Base-by-base conservation (phyloP, 176 grass and related monocot species). In the Aegilops sharonensis region DNA sequence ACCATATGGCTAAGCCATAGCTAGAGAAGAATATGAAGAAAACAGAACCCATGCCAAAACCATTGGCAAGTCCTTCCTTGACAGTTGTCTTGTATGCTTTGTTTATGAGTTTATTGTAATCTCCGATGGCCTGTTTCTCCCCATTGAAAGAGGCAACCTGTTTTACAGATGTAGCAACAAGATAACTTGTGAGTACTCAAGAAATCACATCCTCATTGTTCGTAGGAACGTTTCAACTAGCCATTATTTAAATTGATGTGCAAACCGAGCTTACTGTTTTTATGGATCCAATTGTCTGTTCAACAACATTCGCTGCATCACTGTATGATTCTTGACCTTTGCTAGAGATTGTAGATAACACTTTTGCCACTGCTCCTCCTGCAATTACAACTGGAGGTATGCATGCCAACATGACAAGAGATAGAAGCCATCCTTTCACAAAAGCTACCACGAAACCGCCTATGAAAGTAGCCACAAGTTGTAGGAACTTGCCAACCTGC, bases 401-500 rank as follows among this genome's bases (percentile, higher is more conserved):
- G 63, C 32, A 85, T 30, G 95, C 87, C 77, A 97, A 65, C 92
- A 97, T 89, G 67, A 97, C 93, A 32, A 98, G 91, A 67, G 91
- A 90, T 65, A 98, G 91, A 83, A 92, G 93, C 93, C 95, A 98
- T 74, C 95, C 95, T 84, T 87, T 93, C 36, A 85, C 36, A 74
- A 95, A 98, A 77, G 93, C 95, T 85, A 98, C 56, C 7, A 92
- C 78, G 29, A 98, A 98, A 21, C 95, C 93, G 68, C 95, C 93
- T 9, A 95, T 13, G 72, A 98, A 98, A 32, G 91, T 95, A 40
- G 93, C 57, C 32, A 91, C 62, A 50, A 98, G 87, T 31, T 98
- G 93, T 90, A 89, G 72, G 60, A 93, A 95, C 64, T 98, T 98
- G 39, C 95, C 93, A 34, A 94, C 95, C 95, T 98, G 85, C 29